A percentile compares a stretch with the other conserved stretches of the same genome.
Conservation (phyloP, 768 basidiomycete species). For the Amyloporia xantha region DNA sequence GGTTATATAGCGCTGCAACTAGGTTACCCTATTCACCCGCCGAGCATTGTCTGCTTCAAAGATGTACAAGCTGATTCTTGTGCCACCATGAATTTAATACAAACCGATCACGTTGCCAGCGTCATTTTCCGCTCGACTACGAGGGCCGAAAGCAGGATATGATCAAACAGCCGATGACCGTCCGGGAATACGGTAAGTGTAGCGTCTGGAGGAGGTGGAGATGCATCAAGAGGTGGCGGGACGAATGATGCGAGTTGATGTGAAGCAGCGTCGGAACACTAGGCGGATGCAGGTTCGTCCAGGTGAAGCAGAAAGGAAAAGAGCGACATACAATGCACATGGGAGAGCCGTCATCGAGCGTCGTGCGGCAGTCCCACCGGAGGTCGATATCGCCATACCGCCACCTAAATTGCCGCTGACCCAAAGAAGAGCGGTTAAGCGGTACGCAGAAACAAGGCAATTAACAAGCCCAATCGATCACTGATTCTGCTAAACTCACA, state of each 20-base stretch:
- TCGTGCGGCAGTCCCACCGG: constrained; percentile 41
- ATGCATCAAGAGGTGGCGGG: constrained; percentile 39
- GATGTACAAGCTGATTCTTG: too few relatives aligned
- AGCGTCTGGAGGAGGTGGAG: constrained; percentile 40
- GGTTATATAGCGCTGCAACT: too few relatives aligned
- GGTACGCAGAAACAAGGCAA: too few relatives aligned
- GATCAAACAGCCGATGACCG: constrained; percentile 38
- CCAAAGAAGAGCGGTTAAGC: too few relatives aligned
- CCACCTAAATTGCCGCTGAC: constrained; percentile 38
- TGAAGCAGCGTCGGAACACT: constrained; percentile 28
- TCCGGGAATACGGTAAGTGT: constrained; percentile 39
- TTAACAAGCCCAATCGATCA: too few relatives aligned
- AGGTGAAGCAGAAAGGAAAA: not conserved
- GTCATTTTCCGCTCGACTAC: constrained; percentile 35
- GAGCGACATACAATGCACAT: constrained; percentile 37
- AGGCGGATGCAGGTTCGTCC: not conserved
- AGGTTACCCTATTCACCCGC: too few relatives aligned
- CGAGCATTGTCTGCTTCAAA: too few relatives aligned
- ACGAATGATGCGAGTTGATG: constrained; percentile 39
- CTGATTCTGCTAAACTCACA: too few relatives aligned
- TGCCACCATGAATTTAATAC: too few relatives aligned
- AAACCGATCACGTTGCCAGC: constrained; percentile 1
- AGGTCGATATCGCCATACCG: constrained; percentile 28
- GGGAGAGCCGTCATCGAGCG: constrained; percentile 39
- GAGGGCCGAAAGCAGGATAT: constrained; percentile 38